phyloP scores from a whole-genome alignment of 176 grass and related monocot genomes.

The Areca catechu region DNA sequence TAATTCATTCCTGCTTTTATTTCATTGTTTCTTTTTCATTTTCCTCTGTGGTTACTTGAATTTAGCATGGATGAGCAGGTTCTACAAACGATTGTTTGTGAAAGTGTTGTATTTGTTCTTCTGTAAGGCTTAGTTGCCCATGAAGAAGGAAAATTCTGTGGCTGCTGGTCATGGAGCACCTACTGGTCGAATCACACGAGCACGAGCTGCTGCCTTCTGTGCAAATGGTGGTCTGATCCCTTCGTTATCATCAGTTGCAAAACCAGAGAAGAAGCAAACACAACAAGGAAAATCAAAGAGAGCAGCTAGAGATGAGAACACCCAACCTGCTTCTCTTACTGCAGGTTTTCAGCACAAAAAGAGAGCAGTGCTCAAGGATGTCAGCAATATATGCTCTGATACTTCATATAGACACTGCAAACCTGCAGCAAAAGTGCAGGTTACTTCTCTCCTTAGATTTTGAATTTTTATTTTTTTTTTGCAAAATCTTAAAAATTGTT shows the following conservation, averaged over 20 bases:
- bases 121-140: slow-evolving; percentile 22
- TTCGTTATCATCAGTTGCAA: slow-evolving; percentile 13
- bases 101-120: too few species aligned
- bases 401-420: slow-evolving; percentile 13
- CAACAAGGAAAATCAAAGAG: slow-evolving; percentile 31
- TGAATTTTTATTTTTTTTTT: neutral
- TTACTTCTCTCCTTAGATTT: slow-evolving; percentile 12
- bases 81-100: too few species aligned
- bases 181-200: slow-evolving; percentile 40
- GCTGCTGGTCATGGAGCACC: slow-evolving; percentile 19
- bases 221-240: slow-evolving; percentile 20
- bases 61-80: too few species aligned
- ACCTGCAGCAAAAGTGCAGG: slow-evolving; percentile 29
- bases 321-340: slow-evolving; percentile 11
- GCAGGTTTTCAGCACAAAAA: slow-evolving; percentile 33
- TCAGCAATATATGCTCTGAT: slow-evolving; percentile 32
- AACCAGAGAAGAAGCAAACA: slow-evolving; percentile 18
- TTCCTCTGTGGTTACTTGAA: too few species aligned
- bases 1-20: too few species aligned
- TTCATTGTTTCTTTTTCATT: too few species aligned
- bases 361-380: slow-evolving; percentile 43
- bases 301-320: slow-evolving; percentile 36
- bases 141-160: slow-evolving; percentile 39
- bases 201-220: slow-evolving; percentile 30
- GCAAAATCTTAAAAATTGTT: too few species aligned